A percentile compares a stretch with the other conserved stretches of the same genome.
Evolutionary conservation across 2,329 filamentous ascomycete species (phyloP).

Genomic region (Sporothrix variecibatus): DNA sequence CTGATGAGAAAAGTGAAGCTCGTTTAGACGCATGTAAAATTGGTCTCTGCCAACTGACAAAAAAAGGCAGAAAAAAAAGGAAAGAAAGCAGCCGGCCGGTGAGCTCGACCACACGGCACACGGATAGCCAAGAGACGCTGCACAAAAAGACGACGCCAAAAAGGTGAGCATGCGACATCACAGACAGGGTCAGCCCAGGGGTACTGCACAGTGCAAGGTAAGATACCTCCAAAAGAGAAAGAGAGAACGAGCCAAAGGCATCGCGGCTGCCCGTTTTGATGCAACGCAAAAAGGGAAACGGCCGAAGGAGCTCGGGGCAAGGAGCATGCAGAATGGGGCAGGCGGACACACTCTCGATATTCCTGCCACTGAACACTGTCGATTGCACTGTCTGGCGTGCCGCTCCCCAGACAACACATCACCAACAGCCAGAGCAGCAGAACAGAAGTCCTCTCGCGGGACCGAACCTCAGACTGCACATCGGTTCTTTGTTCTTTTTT

Average conservation of each 20-base stretch:
- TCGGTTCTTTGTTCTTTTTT: background rate
- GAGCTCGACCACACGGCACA: constrained; percentile 5
- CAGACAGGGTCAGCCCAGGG: background rate
- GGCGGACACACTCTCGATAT: background rate
- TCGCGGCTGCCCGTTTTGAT: background rate
- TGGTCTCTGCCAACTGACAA: background rate
- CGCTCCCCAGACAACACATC: constrained; percentile 17
- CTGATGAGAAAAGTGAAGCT: background rate
- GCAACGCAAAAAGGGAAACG: background rate
- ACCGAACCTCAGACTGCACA: background rate
- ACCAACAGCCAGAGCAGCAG: background rate
- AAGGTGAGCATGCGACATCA: background rate
- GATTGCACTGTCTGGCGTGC: constrained; percentile 4
- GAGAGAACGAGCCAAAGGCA: background rate
- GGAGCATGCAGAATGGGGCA: background rate
- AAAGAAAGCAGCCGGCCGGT: background rate
- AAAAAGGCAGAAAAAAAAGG: background rate
- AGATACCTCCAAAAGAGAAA: background rate
- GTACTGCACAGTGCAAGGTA: background rate
- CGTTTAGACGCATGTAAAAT: background rate
- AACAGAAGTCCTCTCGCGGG: background rate
- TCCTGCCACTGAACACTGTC: background rate
- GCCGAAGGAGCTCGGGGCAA: background rate
- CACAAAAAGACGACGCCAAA: background rate
- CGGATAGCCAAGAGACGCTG: background rate